Percentiles rank a stretch among this genome's conserved stretches.
These are phyloP conservation scores for Aspergillus nanangensis DNA, from an alignment of 495 filamentous ascomycete genomes.

Conservation along the genomic window DNA sequence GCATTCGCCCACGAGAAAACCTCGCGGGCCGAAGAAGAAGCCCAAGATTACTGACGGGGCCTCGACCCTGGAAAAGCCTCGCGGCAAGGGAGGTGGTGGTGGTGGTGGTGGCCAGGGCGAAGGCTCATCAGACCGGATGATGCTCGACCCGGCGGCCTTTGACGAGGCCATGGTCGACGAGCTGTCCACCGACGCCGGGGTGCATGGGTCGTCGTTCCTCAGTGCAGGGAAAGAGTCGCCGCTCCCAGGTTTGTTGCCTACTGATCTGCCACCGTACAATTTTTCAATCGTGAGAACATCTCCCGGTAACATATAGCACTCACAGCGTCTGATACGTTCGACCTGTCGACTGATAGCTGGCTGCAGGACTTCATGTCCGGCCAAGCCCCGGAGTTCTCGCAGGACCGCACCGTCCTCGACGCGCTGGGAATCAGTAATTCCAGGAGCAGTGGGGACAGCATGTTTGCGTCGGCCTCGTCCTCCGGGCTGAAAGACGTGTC, in stretches of 20 bases:
- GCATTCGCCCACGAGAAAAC: too few relatives aligned
- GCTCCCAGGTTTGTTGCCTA: constrained; percentile 8
- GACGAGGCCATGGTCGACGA: constrained; percentile 4
- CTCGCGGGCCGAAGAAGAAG: too few relatives aligned
- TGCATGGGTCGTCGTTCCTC: constrained; percentile 11
- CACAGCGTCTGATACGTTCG: constrained; percentile 17
- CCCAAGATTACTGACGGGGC: too few relatives aligned
- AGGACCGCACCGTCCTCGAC: constrained; percentile 13
- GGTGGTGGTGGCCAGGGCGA: too few relatives aligned
- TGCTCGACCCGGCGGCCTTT: constrained; percentile 4
- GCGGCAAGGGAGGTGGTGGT: too few relatives aligned
- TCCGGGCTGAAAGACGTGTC: neutral
- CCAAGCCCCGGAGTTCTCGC: constrained; percentile 9
- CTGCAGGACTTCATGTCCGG: constrained; percentile 25
- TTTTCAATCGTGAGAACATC: neutral
- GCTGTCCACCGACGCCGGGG: constrained; percentile 1
- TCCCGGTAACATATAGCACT: neutral
- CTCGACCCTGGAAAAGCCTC: too few relatives aligned
- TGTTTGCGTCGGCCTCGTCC: neutral
- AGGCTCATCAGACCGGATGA: neutral
- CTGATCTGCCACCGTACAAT: too few relatives aligned
- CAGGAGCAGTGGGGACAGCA: constrained; percentile 1
- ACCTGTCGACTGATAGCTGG: constrained; percentile 26
- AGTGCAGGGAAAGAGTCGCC: constrained; percentile 5
- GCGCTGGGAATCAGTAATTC: constrained; percentile 7